phyloP scores from a whole-genome alignment of 805 yeast genomes.

The Yamadazyma paraphyllophila region DNA sequence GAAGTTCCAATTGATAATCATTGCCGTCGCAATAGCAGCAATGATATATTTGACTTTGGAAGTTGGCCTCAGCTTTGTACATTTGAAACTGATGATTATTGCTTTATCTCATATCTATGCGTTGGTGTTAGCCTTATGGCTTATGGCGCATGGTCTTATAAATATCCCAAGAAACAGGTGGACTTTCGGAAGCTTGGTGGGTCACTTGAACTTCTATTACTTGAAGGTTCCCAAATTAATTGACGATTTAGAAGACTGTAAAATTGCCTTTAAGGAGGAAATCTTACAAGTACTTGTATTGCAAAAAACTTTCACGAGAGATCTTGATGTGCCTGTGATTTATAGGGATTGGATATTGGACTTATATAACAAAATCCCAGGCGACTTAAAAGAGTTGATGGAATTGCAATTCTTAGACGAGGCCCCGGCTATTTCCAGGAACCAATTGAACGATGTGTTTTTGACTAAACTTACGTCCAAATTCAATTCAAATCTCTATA shows the following conservation, averaged over 20 bases:
- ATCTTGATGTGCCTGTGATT: constrained; percentile 26
- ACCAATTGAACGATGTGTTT: constrained; percentile 38
- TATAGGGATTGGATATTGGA: constrained; percentile 66
- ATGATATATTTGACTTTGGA: constrained; percentile 56
- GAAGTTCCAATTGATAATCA: constrained; percentile 57
- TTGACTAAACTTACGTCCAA: constrained; percentile 52
- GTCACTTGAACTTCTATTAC: constrained; percentile 41
- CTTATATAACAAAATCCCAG: constrained; percentile 46
- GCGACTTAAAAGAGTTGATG: constrained; percentile 30
- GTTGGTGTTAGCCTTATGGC: constrained; percentile 70
- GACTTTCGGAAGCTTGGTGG: constrained; percentile 32
- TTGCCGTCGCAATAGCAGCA: constrained; percentile 52
- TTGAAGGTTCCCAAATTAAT: constrained; percentile 53
- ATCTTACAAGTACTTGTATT: constrained; percentile 57
- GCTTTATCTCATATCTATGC: constrained; percentile 79
- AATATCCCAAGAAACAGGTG: constrained; percentile 56
- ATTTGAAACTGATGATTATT: constrained; percentile 64
- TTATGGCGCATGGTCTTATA: constrained; percentile 80
- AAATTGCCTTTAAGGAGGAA: constrained; percentile 59
- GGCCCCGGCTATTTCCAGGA: constrained; percentile 22
- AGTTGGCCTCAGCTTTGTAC: constrained; percentile 49
- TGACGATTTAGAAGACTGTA: constrained; percentile 63
- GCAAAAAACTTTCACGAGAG: constrained; percentile 40
- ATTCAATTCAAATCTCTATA: constrained; percentile 51
- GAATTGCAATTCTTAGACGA: constrained; percentile 24